Base-by-base conservation (phyloP, 129 eudicot genomes). In the Helianthus tuberosus region DNA sequence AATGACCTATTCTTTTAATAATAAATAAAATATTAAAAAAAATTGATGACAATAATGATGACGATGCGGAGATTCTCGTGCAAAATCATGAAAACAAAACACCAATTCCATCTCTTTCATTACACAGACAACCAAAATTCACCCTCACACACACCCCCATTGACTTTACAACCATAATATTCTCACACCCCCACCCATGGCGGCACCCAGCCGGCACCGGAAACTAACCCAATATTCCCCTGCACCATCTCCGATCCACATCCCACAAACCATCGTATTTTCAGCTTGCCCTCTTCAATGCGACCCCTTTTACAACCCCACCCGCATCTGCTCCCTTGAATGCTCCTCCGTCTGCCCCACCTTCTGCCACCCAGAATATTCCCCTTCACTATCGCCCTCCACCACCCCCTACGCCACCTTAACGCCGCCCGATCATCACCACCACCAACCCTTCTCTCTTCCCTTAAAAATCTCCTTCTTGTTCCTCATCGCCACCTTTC, bases 401-500 rank as follows among this genome's bases (percentile, higher is more conserved):
- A 29, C 54, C 39, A 29, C 13, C 68, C 77, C 72, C 8, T 35
- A 8, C 10, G 7, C 43, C 46, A 1, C 14, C 20, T 17, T 41
- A 6, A 5, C 46, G 10, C 66, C 46, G 11, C 11, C 46, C 3
- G 17, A 5, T 38, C 74, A 54, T n/a, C 51, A 59, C 52, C 75
- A 4, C 79, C 76, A 25, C 25, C 73, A 49, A 3, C 35, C 20
- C 0, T 17, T 61, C 66, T 61, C 46, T 32, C 66, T 70, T 10
- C 82, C 67, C 12, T 54, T 68, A 8, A 39, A 7, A 11, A 20
- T 7, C 50, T 39, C 39, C 61, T 11, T 27, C 66, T 4, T 7
- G 36, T 73, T 80, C 54, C 49, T 83, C 3, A 11, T 83, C 62
- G 15, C 63, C 39, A 64, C 81, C 16, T 80, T 75, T n/a, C 25